phyloP scores from a whole-genome alignment of 345 rosid species.

The Citrus maxima region DNA sequence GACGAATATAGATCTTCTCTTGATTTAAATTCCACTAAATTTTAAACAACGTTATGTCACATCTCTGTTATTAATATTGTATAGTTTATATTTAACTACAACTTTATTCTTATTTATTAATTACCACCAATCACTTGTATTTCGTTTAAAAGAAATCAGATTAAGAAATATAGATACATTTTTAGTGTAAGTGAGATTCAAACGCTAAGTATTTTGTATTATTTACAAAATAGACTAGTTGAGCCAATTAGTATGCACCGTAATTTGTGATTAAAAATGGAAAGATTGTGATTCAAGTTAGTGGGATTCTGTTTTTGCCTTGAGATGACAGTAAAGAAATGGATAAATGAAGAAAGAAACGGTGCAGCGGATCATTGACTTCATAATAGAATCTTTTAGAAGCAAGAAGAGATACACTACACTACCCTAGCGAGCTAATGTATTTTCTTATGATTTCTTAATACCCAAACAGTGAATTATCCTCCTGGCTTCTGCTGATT shows the following conservation, averaged over 20 bases:
- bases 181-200: too few species aligned
- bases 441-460: not conserved
- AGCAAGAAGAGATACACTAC: not conserved
- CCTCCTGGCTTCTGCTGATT: not conserved
- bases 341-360: conserved; percentile 5
- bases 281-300: conserved; percentile 15
- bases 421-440: too few species aligned
- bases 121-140: too few species aligned
- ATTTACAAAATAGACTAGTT: not conserved
- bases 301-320: conserved; percentile 11
- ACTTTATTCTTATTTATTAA: too few species aligned
- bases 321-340: conserved; percentile 9
- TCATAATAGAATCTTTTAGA: not conserved
- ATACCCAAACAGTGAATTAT: not conserved
- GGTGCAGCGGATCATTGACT: conserved; percentile 18
- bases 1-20: too few species aligned
- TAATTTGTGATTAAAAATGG: not conserved
- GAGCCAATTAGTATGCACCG: not conserved
- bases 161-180: too few species aligned
- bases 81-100: too few species aligned
- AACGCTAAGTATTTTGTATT: too few species aligned
- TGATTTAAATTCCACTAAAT: too few species aligned
- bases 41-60: too few species aligned
- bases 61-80: too few species aligned
- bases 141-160: too few species aligned